Base-by-base conservation (phyloP, 2,329 filamentous ascomycete genomes). In the Aspergillus luchuensis region DNA sequence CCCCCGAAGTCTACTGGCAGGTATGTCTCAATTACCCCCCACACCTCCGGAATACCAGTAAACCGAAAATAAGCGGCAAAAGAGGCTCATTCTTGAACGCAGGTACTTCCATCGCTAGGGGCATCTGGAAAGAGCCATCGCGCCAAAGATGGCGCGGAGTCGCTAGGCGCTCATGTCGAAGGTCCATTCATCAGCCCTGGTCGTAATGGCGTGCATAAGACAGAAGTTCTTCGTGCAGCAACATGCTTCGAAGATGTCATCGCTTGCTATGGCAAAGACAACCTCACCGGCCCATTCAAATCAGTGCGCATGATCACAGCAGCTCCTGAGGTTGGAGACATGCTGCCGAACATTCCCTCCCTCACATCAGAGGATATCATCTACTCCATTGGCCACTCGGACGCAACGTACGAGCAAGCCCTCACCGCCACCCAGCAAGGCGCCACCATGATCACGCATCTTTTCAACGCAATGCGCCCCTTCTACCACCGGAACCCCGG, bases 401-500 rank as follows among this genome's bases (percentile, higher is more conserved):
- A 96, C 74, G 90, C 92, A 13, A 91, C 90, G 0, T 96, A 94
- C 72, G 91, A 96, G 75, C 84, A 94, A 72, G 91, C 91, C 1
- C 87, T 89, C 4, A 78, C 80, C 4, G 90, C 91, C 19, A 85
- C 95, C 3, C 81, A 80, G n/a, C 83, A 87, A 6, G 92, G 92
- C 55, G 91, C 91, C 2, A 90, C 85, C 52, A 96, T 96, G 91
- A 90, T 97, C 66, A 97, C 92, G 0, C 92, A 97, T 71, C 83
- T 97, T 1, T 97, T 96, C 85, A 97, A 97, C 74, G 92, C 92
- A 25, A 97, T 97, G 92, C 85, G 88, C 0, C 92, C 92, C 13
- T 86, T 96, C 54, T 91, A 95, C 75, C 92, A 97, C 81, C 89
- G 93, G 60, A 92, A 97, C 76, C 92, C 93, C 0, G 92, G 92